Evolutionary conservation across 805 yeast genomes (phyloP), one percentile per base, ranked within the genome.

Genomic region (Yamadazyma laniorum): DNA sequence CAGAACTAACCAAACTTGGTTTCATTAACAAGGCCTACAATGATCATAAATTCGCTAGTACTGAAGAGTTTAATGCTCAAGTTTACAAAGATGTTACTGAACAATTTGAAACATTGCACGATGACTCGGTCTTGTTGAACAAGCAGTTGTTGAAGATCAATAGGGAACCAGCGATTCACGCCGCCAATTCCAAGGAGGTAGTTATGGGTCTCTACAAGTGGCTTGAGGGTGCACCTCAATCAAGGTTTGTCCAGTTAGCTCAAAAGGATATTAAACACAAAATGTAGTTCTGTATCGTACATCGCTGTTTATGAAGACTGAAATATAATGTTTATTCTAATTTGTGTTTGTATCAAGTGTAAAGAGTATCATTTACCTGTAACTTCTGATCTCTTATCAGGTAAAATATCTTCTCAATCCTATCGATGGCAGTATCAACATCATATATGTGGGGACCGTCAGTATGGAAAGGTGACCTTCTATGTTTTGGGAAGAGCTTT

Each of bases 151-250:
- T 68, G 44, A 66, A 63, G 49, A 63, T 60, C 34, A 59, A 63
- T 47, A 56, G 71, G 40, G 72, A 65, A 42, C 50, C 45, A 21
- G 48, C 56, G 44, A 58, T 47, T 57, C 69, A 75, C 48, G 55
- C 72, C 27, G 76, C 81, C 25, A 79, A 78, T 47, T 67, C 85
- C 5, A 70, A 70, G 43, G 96, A 88, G 61, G 79, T 79, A 16
- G 70, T 79, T 52, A 67, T 70, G 37, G 95, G 95, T 1, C 69
- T 85, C 42, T 68, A 71, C 37, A 76, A 76, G 51, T 88, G 93
- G 85, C 63, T 82, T 29, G 65, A 72, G 35, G 90, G 91, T 28
- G 70, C 73, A 40, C 95, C 96, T 0, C 93, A 84, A 57, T 40
- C 40, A 13, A 75, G 88, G 34, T 87, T 86, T 56, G 59, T 60